Evolutionary conservation across 331 rosid species (phyloP), one percentile per base, ranked within the genome.

Genomic region (Pyracantha coccinea): DNA sequence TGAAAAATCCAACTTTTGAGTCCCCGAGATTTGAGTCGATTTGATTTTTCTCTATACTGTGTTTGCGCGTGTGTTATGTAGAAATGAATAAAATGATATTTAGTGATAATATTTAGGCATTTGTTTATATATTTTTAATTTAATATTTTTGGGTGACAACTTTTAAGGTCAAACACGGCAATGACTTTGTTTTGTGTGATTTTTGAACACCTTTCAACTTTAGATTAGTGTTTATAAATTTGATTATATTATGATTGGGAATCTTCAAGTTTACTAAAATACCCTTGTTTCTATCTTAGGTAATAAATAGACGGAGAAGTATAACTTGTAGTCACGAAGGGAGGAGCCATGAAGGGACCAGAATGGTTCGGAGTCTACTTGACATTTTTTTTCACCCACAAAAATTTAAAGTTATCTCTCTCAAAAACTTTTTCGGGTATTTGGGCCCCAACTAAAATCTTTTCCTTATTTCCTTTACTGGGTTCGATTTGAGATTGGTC

Each of bases 161-260:
- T 69, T 80, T 20, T 20, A 70, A 74, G 83, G 96, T 94, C 99
- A 88, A 92, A 92, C 97, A 94, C 93, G 97, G 92, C 97, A 86
- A 88, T 82, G 95, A 80, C 89, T 88, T 80, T 71, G 73, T 20
- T 69, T 65, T 77, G 53, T 29, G 72, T 80, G 80, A 81, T 80
- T 82, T 76, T 81, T 81, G 63, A 77, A 60, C 78, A 80, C 84
- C 60, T 4, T 21, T 33, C 45, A 9, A 47, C 16, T 29, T 55
- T 53, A n/a, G 23, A 35, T 28, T 33, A 58, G 8, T 24, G 35
- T 35, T 69, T 20, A 68, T 45, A 29, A 14, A 45, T 45, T 45
- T 45, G 53, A 45, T 14, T 45, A 5, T 14, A 45, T 45, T 50
- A 2, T 17, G 0, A 50, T 50, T 17, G 55, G 55, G 20, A 38